Conservation (phyloP, 495 filamentous ascomycete species). For the Aspergillus olivimuriae region DNA sequence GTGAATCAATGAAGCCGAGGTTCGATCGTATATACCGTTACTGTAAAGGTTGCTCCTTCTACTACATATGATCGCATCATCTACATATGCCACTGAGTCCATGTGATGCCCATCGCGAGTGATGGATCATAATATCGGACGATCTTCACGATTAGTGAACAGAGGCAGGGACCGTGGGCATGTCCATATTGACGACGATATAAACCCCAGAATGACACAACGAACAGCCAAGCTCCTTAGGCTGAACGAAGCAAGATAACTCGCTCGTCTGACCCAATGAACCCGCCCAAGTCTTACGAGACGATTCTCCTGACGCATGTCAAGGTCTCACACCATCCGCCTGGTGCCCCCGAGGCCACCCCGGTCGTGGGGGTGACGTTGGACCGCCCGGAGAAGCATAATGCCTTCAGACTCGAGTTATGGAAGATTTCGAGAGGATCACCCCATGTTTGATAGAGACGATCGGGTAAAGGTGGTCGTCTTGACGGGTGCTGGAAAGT, state of each 20-base stretch:
- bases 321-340: constrained; percentile 40
- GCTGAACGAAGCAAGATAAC: neutral
- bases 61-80: no score
- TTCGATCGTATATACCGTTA: no score
- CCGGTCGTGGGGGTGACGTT: constrained; percentile 45
- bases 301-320: constrained; percentile 36
- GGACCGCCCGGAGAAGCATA: constrained; percentile 45
- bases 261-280: neutral
- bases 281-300: constrained; percentile 13
- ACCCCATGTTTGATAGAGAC: constrained; percentile 42
- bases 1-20: no score
- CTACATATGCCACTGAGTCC: no score
- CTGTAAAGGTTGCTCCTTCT: no score
- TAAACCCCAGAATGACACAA: neutral
- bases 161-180: neutral
- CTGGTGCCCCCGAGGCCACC: constrained; percentile 34
- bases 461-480: constrained; percentile 47
- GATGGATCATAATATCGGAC: neutral
- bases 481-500: constrained; percentile 43
- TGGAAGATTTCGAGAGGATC: constrained; percentile 38
- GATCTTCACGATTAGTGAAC: neutral
- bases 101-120: no score
- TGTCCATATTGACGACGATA: neutral
- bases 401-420: constrained; percentile 48
- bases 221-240: neutral